phyloP scores from a whole-genome alignment of 192 early-diverging fungal genomes.

The Podila minutissima region DNA sequence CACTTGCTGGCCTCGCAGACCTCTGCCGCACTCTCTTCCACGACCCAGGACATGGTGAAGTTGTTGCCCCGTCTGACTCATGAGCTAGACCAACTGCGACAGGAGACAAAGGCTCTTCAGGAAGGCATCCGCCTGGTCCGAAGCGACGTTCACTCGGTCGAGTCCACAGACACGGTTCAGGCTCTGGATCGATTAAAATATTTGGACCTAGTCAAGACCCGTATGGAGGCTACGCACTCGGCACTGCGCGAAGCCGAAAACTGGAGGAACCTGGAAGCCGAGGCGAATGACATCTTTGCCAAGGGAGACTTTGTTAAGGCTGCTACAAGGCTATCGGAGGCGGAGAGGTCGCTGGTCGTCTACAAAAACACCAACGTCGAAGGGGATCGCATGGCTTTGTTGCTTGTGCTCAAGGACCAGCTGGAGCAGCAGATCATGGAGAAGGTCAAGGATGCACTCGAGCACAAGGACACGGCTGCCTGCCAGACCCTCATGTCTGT shows the following conservation, averaged over 20 bases:
- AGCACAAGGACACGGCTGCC: constrained; percentile 64
- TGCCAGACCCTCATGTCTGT: constrained; percentile 63
- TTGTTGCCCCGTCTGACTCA: constrained; percentile 70
- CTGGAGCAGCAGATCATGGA: constrained; percentile 65
- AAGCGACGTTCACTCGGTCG: constrained; percentile 56
- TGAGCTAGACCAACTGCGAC: constrained; percentile 67
- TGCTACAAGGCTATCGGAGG: constrained; percentile 67
- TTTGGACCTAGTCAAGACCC: constrained; percentile 69
- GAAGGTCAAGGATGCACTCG: constrained; percentile 61
- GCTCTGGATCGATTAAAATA: constrained; percentile 70
- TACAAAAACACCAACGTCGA: constrained; percentile 77
- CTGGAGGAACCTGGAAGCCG: constrained; percentile 78
- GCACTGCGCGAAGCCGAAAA: constrained; percentile 79
- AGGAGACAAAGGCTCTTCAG: constrained; percentile 60
- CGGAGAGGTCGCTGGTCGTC: constrained; percentile 64
- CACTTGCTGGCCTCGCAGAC: constrained; percentile 67
- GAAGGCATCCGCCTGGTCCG: constrained; percentile 56
- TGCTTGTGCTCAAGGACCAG: constrained; percentile 65
- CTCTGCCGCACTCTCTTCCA: constrained; percentile 59
- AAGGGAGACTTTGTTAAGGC: constrained; percentile 71
- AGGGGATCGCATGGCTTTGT: constrained; percentile 65
- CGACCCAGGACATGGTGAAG: constrained; percentile 65
- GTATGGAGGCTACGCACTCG: constrained; percentile 74
- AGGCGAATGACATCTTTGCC: constrained; percentile 71
- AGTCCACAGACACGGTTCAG: constrained; percentile 40